Evolutionary conservation across 2,329 filamentous ascomycete species (phyloP), one percentile per base, ranked within the genome.

Genomic region (Sporothrix pseudoabietina): DNA sequence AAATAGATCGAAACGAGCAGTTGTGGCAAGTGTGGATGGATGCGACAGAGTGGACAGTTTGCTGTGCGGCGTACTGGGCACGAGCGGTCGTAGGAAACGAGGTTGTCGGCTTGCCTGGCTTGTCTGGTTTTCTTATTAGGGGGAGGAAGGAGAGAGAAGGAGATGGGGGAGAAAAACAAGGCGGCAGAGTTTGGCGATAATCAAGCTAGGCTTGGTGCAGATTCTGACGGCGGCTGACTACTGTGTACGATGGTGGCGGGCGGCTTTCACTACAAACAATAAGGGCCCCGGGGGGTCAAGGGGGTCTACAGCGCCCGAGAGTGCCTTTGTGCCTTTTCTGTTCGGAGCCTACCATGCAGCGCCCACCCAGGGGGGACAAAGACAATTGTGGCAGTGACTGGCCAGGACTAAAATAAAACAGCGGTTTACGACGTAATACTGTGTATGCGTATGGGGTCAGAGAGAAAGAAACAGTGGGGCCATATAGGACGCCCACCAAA

Each of bases 151-250:
- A 22, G 30, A 41, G 47, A 35, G 72, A 73, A n/a, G 22, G 30
- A 61, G n/a, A 47, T 32, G 26, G 63, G 63, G 63, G 39, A 61
- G 69, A 57, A 57, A 68, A 59, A 68, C 49, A 68, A 66, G 59
- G 72, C 57, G 39, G 57, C 66, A 71, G 47, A 73, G 39, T 66
- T 73, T 71, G 52, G 72, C 44, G 59, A 73, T 41, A 63, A 19
- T 9, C n/a, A 41, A 16, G 19, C n/a, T 65, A 47, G 12, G 44
- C 8, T 14, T 71, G 41, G 69, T 47, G 69, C 61, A 72, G 61
- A 68, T 39, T 72, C 49, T 66, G 47, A 68, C 32, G 14, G 30
- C 30, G 26, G 57, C 57, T 65, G 59, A 47, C 69, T 61, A 71
- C 6, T 12, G 8, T 3, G n/a, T 12, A 30, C n/a, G 32, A 5